Evolutionary conservation across 2,329 filamentous ascomycete species (phyloP), one percentile per base, ranked within the genome.

Genomic region (Chaetomium globosum): DNA sequence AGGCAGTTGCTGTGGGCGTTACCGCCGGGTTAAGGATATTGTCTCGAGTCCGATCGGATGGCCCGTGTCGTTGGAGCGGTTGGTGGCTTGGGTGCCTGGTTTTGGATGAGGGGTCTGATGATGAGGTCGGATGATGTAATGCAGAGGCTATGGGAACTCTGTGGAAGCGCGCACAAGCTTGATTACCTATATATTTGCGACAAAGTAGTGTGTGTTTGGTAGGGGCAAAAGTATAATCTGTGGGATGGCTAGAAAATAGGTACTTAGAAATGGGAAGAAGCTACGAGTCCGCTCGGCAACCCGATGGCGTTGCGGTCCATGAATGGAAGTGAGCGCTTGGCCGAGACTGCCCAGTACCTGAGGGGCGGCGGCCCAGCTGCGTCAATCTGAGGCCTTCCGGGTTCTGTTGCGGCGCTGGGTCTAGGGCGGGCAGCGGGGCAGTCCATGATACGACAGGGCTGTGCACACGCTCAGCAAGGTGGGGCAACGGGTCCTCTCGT

Each of bases 81-180:
- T 33, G 28, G 56, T 31, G 23, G n/a, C 26, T 43, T 8, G 48
- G 36, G 39, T 56, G 63, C 63, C 58, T 65, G 53, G 51, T 55
- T 64, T 64, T 31, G 33, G 52, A 19, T 52, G 63, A 65, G 63
- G 63, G 63, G 63, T 65, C 63, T 65, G 52, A 48, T 65, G 63
- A 65, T 61, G 58, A 58, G 33, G 13, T 26, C 31, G 63, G 63
- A 65, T 65, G 63, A 65, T 65, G 63, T 65, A 65, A 65, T 65
- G 63, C 58, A 31, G 52, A 9, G 10, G 52, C 48, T 53, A 48
- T 21, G 9, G 21, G 28, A 54, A 26, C 31, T 33, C 33, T 46
- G 21, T 33, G 49, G 43, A 31, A 39, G 39, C 39, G 21, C 12
- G 26, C 58, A 57, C 28, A 52, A 30, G 4, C 53, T 56, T 28